Evolutionary conservation across 2,329 filamentous ascomycete genomes (phyloP).

Genomic region (Lasiodiplodia gonubiensis): DNA sequence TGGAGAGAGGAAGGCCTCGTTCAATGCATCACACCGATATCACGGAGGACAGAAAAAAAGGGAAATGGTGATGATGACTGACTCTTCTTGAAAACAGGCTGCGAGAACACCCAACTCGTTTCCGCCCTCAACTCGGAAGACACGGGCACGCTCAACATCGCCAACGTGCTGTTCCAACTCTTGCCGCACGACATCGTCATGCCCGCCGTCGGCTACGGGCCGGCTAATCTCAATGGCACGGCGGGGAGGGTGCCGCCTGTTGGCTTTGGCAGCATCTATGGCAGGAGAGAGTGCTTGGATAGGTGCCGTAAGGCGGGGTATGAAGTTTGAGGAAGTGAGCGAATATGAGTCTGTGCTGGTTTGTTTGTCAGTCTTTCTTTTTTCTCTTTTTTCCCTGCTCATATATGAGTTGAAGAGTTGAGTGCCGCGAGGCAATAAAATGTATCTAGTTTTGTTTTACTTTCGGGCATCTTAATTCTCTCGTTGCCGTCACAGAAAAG

Average conservation of each 20-base stretch:
- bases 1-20: too few species aligned
- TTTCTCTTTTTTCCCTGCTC: background rate
- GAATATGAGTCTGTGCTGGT: background rate
- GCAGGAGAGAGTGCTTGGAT: constrained; percentile 48
- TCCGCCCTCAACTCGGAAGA: constrained; percentile 58
- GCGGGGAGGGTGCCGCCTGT: constrained; percentile 44
- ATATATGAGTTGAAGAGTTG: background rate
- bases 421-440: background rate
- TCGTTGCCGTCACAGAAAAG: too few species aligned
- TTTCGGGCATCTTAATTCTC: too few species aligned
- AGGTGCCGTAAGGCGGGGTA: constrained; percentile 37
- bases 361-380: background rate
- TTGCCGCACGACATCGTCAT: constrained; percentile 50
- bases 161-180: constrained; percentile 49
- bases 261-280: constrained; percentile 52
- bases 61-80: background rate
- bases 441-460: too few species aligned
- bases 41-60: too few species aligned
- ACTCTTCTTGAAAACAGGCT: constrained; percentile 41
- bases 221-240: constrained; percentile 40
- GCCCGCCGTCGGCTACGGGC: constrained; percentile 50
- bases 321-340: background rate
- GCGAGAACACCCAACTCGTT: constrained; percentile 56
- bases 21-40: too few species aligned
- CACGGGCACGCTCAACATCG: constrained; percentile 56